Conservation (phyloP, 768 basidiomycete genomes). For the Lactarius vividus region DNA sequence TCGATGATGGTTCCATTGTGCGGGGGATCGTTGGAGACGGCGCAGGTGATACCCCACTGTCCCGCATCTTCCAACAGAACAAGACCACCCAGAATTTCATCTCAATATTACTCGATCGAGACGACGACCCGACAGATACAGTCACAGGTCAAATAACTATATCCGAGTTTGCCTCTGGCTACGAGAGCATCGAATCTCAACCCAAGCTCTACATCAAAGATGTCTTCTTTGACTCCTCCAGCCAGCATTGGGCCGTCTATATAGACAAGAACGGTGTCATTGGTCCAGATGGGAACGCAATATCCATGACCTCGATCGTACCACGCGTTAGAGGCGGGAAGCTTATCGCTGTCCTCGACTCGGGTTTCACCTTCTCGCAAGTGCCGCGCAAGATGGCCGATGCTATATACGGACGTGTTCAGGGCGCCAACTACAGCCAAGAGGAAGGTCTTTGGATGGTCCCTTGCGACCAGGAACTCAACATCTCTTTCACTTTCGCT, state of each 20-base stretch:
- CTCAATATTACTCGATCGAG: conserved; percentile 63
- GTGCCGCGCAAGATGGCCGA: conserved; percentile 73
- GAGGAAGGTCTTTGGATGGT: conserved; percentile 61
- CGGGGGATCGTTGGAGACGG: conserved; percentile 49
- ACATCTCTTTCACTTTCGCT: conserved; percentile 68
- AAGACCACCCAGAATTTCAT: conserved; percentile 59
- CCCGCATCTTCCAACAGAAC: conserved; percentile 62
- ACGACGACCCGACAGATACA: conserved; percentile 48
- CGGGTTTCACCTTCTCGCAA: conserved; percentile 69
- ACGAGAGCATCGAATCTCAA: conserved; percentile 57
- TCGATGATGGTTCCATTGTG: conserved; percentile 66
- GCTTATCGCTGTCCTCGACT: conserved; percentile 71
- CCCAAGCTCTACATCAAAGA: conserved; percentile 65
- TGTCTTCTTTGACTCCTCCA: conserved; percentile 57
- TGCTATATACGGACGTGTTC: conserved; percentile 77
- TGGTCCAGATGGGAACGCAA: conserved; percentile 70
- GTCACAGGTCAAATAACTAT: conserved; percentile 68
- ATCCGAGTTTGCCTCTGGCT: conserved; percentile 59
- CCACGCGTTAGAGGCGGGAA: conserved; percentile 62
- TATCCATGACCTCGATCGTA: conserved; percentile 62
- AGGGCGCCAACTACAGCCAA: conserved; percentile 63
- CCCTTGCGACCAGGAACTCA: conserved; percentile 72
- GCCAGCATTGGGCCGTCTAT: conserved; percentile 80
- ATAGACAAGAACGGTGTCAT: conserved; percentile 69
- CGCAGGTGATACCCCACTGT: conserved; percentile 57